Percentiles rank a stretch among this genome's conserved stretches.
These are phyloP conservation scores for Fusarium azukiicola DNA, from an alignment of 2,329 filamentous ascomycete species.

Conservation along the genomic window DNA sequence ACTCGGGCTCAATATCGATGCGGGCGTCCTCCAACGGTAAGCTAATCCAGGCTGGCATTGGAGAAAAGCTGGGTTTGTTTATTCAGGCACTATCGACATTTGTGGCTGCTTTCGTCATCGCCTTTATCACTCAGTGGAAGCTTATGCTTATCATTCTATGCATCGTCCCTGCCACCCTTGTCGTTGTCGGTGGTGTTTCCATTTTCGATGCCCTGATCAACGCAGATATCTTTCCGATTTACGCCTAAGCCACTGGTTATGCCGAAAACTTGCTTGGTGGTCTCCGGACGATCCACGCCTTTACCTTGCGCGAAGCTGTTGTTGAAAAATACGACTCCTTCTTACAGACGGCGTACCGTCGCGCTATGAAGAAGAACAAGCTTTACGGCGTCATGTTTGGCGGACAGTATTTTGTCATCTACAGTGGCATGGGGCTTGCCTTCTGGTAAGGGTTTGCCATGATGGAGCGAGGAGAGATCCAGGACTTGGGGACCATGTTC, in stretches of 20 bases:
- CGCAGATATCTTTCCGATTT: not conserved
- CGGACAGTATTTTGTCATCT: not conserved
- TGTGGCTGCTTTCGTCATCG: not conserved
- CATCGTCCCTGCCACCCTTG: not conserved
- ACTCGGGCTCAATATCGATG: not conserved
- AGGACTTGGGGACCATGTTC: not conserved
- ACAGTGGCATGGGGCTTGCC: not conserved
- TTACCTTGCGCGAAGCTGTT: not conserved
- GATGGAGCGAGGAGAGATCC: not conserved
- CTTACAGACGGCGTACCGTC: not conserved
- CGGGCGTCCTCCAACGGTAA: not conserved
- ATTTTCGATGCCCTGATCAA: not conserved
- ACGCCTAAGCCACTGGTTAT: not conserved
- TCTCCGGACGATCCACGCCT: not conserved
- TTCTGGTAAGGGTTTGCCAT: slow-evolving; percentile 5
- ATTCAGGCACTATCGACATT: not conserved
- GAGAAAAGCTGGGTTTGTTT: not conserved
- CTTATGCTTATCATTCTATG: not conserved
- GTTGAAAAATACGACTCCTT: not conserved
- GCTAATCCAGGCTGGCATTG: not conserved
- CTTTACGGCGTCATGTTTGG: not conserved
- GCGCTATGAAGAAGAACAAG: slow-evolving; percentile 1
- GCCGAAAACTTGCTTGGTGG: not conserved
- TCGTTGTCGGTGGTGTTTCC: not conserved
- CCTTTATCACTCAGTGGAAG: not conserved